Conservation (phyloP, 2,329 filamentous ascomycete genomes). For the Phaeosphaeriaceae sp. region DNA sequence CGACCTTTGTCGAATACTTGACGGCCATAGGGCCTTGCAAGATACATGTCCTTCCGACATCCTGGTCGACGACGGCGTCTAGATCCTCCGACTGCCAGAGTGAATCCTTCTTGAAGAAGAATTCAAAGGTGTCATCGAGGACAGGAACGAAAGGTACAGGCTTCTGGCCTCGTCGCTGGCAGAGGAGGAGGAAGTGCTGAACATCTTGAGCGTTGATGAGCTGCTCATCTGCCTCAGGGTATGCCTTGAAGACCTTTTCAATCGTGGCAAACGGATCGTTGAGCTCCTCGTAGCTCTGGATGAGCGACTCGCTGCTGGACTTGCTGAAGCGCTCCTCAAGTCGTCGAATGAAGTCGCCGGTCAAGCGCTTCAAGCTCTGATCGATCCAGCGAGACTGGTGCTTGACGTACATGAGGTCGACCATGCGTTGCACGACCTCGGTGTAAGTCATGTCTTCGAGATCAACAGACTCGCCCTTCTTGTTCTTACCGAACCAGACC, state of each 20-base stretch:
- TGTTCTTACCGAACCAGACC: constrained; percentile 57
- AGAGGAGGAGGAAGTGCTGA: constrained; percentile 93
- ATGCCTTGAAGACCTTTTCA: constrained; percentile 79
- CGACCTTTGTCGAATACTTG: constrained; percentile 85
- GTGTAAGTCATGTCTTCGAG: constrained; percentile 58
- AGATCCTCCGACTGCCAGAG: constrained; percentile 99
- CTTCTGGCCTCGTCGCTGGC: constrained; percentile 91
- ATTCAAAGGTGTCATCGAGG: constrained; percentile 97
- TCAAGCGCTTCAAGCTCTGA: constrained; percentile 78
- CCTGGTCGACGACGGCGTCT: constrained; percentile 92
- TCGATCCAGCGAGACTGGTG: constrained; percentile 56
- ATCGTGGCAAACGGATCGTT: constrained; percentile 80
- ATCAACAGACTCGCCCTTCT: constrained; percentile 52
- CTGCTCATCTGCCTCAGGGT: constrained; percentile 86
- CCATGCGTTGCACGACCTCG: constrained; percentile 55
- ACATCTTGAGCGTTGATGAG: constrained; percentile 98
- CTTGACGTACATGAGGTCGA: constrained; percentile 57
- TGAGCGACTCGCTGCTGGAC: constrained; percentile 76
- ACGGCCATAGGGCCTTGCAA: constrained; percentile 92
- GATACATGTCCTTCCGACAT: constrained; percentile 95
- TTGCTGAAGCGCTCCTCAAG: constrained; percentile 94
- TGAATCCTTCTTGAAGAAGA: constrained; percentile 99
- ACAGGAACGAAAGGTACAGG: constrained; percentile 94
- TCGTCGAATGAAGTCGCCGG: constrained; percentile 94
- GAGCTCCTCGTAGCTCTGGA: constrained; percentile 91